Percentiles rank a stretch among this genome's conserved stretches.
Conservation (phyloP, 1,284 basidiomycete genomes). For the Cryptococcus jaspeensis region DNA sequence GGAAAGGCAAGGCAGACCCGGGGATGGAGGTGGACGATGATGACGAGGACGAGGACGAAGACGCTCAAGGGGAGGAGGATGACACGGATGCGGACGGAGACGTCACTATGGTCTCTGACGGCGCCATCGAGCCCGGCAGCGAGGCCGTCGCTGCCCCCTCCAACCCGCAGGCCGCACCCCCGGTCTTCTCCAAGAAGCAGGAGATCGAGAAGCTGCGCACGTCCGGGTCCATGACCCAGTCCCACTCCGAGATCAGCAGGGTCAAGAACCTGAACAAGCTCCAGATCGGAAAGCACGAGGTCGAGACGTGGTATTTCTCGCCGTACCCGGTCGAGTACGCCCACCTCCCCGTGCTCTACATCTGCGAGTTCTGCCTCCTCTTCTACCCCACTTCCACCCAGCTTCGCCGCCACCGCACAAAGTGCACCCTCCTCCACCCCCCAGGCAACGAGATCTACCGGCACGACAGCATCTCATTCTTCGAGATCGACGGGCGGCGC, state of each 20-base stretch:
- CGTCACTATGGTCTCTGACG: constrained; percentile 56
- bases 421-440: constrained; percentile 91
- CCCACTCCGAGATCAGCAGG: constrained; percentile 91
- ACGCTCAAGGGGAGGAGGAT: constrained; percentile 54
- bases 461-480: constrained; percentile 93
- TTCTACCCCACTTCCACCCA: constrained; percentile 86
- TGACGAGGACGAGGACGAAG: constrained; percentile 53
- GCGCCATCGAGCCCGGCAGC: constrained; percentile 45
- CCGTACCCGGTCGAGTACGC: constrained; percentile 98
- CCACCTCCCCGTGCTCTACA: constrained; percentile 88
- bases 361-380: constrained; percentile 97
- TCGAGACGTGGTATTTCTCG: constrained; percentile 99
- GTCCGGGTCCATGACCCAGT: constrained; percentile 98
- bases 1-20: constrained; percentile 61
- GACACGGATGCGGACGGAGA: constrained; percentile 61
- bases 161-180: constrained; percentile 50
- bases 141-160: constrained; percentile 53
- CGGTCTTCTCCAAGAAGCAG: constrained; percentile 86
- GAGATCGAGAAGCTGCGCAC: constrained; percentile 98
- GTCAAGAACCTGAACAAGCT: constrained; percentile 98
- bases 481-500: constrained; percentile 95
- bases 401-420: constrained; percentile 83
- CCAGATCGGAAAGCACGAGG: constrained; percentile 93
- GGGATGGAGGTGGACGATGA: constrained; percentile 16
- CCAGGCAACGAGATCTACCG: constrained; percentile 99